phyloP scores from a whole-genome alignment of 805 yeast species.

The Pichia cabralensis region DNA sequence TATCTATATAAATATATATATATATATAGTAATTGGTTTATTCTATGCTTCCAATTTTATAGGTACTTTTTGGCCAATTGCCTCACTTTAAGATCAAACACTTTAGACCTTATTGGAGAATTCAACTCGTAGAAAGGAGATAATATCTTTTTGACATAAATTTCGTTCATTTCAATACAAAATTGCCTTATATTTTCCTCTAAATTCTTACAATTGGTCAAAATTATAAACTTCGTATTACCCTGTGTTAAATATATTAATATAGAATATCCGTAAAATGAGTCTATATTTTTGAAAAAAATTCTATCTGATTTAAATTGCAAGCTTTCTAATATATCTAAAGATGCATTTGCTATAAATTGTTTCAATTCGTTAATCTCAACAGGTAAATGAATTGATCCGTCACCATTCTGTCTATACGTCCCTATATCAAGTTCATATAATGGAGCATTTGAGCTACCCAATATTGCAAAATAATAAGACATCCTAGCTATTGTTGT shows the following conservation, averaged over 20 bases:
- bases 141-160: slow-evolving; percentile 75
- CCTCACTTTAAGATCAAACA: slow-evolving; percentile 68
- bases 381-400: slow-evolving; percentile 51
- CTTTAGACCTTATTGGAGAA: slow-evolving; percentile 61
- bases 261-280: slow-evolving; percentile 73
- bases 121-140: slow-evolving; percentile 80
- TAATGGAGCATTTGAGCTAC: slow-evolving; percentile 75
- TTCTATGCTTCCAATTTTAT: too few relatives aligned
- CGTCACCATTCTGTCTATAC: slow-evolving; percentile 56
- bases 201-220: slow-evolving; percentile 45
- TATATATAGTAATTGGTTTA: too few relatives aligned
- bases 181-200: slow-evolving; percentile 78
- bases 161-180: slow-evolving; percentile 75
- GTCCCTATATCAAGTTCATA: slow-evolving; percentile 85
- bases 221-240: slow-evolving; percentile 67
- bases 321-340: slow-evolving; percentile 84
- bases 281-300: slow-evolving; percentile 71
- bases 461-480: slow-evolving; percentile 83
- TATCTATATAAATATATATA: too few relatives aligned
- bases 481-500: slow-evolving; percentile 47
- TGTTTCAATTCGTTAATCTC: slow-evolving; percentile 76
- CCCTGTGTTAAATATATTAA: slow-evolving; percentile 86
- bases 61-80: slow-evolving; percentile 67
- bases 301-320: slow-evolving; percentile 68
- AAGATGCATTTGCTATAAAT: slow-evolving; percentile 76